Evolutionary conservation across 192 early-diverging fungal genomes (phyloP), one percentile per base, ranked within the genome.

Genomic region (Linnemannia schmuckeri): DNA sequence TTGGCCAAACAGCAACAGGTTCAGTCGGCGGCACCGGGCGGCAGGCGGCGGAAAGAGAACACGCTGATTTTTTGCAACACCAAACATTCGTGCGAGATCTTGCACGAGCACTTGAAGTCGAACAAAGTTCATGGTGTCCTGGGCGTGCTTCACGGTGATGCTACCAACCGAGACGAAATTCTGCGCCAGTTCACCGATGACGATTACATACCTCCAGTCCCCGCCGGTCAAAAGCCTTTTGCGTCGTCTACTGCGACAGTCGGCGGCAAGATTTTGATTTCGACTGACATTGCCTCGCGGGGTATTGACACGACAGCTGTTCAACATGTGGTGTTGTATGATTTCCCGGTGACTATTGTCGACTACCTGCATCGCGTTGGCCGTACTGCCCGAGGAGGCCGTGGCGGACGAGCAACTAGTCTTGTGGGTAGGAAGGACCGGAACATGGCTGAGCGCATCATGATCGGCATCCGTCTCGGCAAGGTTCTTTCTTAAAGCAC

Each of bases 331-430:
- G 89, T 99, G 8, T 79, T 97, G 66, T 97, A 95, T 79, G 97
- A 99, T 68, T 97, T 99, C 83, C 98, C 98, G 0, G 93, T 94
- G 7, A 96, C 95, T 0, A 94, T 95, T 1, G 95, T 98, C 33
- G 97, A 99, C 88, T 99, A 98, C 85, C 77, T 99, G 73, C 98
- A 99, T 85, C 94, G 98, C 27, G 91, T 96, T 3, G 98, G 98
- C 0, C 89, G 98, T 22, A 98, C 98, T 0, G 98, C 96, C 7
- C 92, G 98, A 7, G 95, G 94, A 0, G 97, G 97, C 9, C 89
- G 90, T 17, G 88, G 82, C 2, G 98, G 98, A 18, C 92, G 95
- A 74, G 97, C 96, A 9, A 96, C 96, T 17, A 94, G 93, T 70
- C 90, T 99, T 78, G 91, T 99, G 6, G 92, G 93, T 33, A 93